A percentile compares a stretch with the other conserved stretches of the same genome.
phyloP scores from a whole-genome alignment of 2,329 filamentous ascomycete species.

The Coniosporium tulheliwenetii region DNA sequence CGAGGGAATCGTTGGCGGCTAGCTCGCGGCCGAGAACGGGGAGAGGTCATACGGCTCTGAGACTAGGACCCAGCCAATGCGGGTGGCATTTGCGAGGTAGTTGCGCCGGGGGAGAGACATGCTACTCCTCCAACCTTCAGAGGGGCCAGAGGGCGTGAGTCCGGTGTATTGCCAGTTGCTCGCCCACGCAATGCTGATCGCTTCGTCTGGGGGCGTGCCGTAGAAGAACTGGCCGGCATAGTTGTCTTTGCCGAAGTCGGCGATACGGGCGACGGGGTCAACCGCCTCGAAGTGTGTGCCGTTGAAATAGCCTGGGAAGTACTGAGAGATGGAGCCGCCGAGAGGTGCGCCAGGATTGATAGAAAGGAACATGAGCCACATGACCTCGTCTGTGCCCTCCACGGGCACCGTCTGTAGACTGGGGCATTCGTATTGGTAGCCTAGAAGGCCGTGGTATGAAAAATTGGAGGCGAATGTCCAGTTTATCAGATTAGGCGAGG shows the following conservation, averaged over 20 bases:
- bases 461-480: conserved; percentile 44
- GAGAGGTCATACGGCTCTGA: conserved; percentile 32
- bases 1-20: conserved; percentile 26
- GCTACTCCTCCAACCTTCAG: conserved; percentile 36
- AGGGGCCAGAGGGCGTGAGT: conserved; percentile 34
- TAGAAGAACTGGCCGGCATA: conserved; percentile 39
- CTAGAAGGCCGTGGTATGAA: conserved; percentile 30
- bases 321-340: conserved; percentile 36
- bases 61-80: conserved; percentile 36
- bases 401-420: conserved; percentile 39
- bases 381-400: conserved; percentile 17
- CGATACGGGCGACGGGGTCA: conserved; percentile 24
- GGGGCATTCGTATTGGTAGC: conserved; percentile 42
- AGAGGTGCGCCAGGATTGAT: conserved; percentile 38
- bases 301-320: conserved; percentile 41
- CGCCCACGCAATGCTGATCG: conserved; percentile 35
- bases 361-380: conserved; percentile 29
- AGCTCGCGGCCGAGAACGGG: conserved; percentile 32
- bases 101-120: conserved; percentile 38
- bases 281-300: conserved; percentile 38
- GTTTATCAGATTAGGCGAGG: conserved; percentile 36
- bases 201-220: conserved; percentile 17
- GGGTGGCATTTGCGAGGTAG: conserved; percentile 35
- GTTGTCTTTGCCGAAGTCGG: conserved; percentile 34
- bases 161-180: conserved; percentile 40